These are phyloP conservation scores for Sphagnum fallax DNA, from an alignment of 228 moss, liverwort and hornwort genomes.

Conservation along the genomic window DNA sequence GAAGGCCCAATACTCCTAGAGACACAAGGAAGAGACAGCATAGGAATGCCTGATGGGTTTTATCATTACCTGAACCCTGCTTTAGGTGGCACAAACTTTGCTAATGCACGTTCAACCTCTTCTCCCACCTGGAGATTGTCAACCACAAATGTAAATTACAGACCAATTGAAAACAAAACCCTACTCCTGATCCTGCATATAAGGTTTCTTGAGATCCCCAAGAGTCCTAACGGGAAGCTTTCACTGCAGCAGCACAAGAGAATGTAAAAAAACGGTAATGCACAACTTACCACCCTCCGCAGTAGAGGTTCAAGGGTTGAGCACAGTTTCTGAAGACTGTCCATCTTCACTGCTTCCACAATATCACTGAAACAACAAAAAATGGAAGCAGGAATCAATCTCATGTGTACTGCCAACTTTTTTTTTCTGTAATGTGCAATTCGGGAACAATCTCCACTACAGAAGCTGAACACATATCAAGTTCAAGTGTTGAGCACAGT, in stretches of 20 bases:
- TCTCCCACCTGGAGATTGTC: conserved; percentile 49
- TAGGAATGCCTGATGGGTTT: not conserved
- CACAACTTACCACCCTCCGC: conserved; percentile 51
- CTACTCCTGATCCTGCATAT: too few relatives aligned
- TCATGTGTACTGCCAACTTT: not conserved
- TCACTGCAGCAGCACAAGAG: too few relatives aligned
- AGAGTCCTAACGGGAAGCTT: too few relatives aligned
- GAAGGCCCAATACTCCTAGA: too few relatives aligned
- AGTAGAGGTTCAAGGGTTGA: conserved; percentile 78
- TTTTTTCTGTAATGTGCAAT: too few relatives aligned
- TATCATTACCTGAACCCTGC: conserved; percentile 40
- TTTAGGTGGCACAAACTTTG: conserved; percentile 56
- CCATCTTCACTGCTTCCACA: conserved; percentile 77
- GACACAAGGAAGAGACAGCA: too few relatives aligned
- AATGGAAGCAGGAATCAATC: not conserved
- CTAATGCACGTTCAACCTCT: conserved; percentile 75
- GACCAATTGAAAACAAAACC: too few relatives aligned
- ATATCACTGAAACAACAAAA: conserved; percentile 39
- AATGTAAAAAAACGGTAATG: too few relatives aligned
- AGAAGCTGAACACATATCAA: not conserved
- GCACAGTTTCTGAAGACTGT: conserved; percentile 72
- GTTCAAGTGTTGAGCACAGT: conserved; percentile 71
- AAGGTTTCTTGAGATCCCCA: too few relatives aligned
- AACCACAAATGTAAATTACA: not conserved
- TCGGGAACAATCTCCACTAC: too few relatives aligned